Conservation (phyloP, 257 asterid genomes). For the Salvia miltiorrhiza region DNA sequence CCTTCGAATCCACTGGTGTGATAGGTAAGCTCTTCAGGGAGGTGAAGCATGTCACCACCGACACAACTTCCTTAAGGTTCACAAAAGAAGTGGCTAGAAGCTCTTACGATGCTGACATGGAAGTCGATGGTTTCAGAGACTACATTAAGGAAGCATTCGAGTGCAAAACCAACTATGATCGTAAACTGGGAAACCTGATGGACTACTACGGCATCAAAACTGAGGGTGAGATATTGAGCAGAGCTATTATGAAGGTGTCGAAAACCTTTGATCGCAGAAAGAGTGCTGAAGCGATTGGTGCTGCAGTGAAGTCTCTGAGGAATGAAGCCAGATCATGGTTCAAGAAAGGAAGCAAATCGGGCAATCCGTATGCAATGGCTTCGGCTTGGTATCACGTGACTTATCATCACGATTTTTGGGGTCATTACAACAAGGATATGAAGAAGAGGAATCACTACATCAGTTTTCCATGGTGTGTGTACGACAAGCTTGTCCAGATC, state of each 20-base stretch:
- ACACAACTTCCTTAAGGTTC: slow-evolving; percentile 28
- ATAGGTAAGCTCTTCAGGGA: slow-evolving; percentile 77
- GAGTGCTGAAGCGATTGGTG: slow-evolving; percentile 67
- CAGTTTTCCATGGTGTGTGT: slow-evolving; percentile 90
- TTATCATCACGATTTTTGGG: slow-evolving; percentile 67
- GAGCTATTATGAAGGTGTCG: slow-evolving; percentile 61
- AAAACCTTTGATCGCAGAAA: slow-evolving; percentile 69
- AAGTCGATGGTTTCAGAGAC: slow-evolving; percentile 59
- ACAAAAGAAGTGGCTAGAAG: slow-evolving; percentile 55
- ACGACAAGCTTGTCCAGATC: slow-evolving; percentile 59
- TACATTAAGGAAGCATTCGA: slow-evolving; percentile 59
- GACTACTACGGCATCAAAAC: slow-evolving; percentile 74
- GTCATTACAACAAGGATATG: slow-evolving; percentile 50
- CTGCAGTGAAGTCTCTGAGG: slow-evolving; percentile 67
- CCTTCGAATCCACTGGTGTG: slow-evolving; percentile 46
- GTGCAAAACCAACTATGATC: slow-evolving; percentile 59
- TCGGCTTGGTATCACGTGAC: slow-evolving; percentile 91
- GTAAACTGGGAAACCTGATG: slow-evolving; percentile 78
- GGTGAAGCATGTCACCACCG: slow-evolving; percentile 51
- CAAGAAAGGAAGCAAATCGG: slow-evolving; percentile 40
- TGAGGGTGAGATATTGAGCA: slow-evolving; percentile 80
- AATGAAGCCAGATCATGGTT: slow-evolving; percentile 73
- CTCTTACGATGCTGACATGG: slow-evolving; percentile 63
- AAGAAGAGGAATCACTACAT: slow-evolving; percentile 56
- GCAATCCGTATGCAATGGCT: slow-evolving; percentile 56